Evolutionary conservation across 2,329 filamentous ascomycete species (phyloP).

Genomic region (Coniella lustricola): DNA sequence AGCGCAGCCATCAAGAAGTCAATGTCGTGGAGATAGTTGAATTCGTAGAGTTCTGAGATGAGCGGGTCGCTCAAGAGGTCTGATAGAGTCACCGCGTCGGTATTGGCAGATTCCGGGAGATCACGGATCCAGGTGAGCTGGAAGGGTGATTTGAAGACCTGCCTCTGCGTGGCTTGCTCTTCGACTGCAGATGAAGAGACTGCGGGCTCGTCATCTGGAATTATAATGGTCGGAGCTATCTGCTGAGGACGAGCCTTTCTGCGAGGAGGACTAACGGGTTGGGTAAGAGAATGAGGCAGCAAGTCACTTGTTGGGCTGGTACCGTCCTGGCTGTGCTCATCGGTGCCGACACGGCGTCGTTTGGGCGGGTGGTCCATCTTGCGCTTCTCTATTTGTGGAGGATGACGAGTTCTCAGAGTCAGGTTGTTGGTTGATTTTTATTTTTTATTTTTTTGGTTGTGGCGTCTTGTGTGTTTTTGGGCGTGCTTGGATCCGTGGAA

Average conservation of each 20-base stretch:
- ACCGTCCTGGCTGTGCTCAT: not conserved
- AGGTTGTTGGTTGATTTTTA: too few relatives aligned
- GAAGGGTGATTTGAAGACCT: conserved; percentile 54
- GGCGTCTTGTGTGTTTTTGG: too few relatives aligned
- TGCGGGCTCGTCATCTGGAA: not conserved
- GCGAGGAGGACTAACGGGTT: conserved; percentile 40
- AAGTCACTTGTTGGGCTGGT: not conserved
- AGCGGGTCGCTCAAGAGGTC: conserved; percentile 69
- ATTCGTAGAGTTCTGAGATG: conserved; percentile 65
- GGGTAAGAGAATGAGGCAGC: conserved; percentile 25
- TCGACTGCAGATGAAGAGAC: not conserved
- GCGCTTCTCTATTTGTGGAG: not conserved
- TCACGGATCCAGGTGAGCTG: conserved; percentile 64
- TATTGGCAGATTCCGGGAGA: conserved; percentile 52
- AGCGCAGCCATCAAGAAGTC: conserved; percentile 49
- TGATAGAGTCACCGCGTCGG: conserved; percentile 55
- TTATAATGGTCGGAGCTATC: not conserved
- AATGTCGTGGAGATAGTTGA: conserved; percentile 60
- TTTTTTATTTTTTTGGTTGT: too few relatives aligned
- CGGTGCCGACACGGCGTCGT: conserved; percentile 4
- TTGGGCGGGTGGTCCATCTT: conserved; percentile 12
- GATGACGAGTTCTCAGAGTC: not conserved
- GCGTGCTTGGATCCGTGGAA: too few relatives aligned
- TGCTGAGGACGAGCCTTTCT: conserved; percentile 23
- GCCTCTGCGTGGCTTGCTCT: not conserved